These are phyloP conservation scores for Termitomyces heimii DNA, from an alignment of 768 basidiomycete species.

Conservation along the genomic window DNA sequence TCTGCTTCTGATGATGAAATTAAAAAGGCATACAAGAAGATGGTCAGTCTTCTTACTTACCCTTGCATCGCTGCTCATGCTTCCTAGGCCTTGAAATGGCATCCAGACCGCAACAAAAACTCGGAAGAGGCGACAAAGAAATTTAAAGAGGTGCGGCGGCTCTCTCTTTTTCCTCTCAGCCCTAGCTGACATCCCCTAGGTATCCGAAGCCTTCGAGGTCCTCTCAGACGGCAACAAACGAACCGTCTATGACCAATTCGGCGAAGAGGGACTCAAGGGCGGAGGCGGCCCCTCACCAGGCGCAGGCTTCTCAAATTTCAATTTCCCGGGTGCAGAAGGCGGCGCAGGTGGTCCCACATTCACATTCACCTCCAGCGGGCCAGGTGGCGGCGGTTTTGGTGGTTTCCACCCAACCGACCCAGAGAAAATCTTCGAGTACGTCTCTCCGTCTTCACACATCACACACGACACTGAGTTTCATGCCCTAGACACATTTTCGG, in stretches of 20 bases:
- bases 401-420: slow-evolving; percentile 82
- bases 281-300: slow-evolving; percentile 51
- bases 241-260: slow-evolving; percentile 85
- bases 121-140: slow-evolving; percentile 82
- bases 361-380: slow-evolving; percentile 45
- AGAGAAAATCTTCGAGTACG: slow-evolving; percentile 84
- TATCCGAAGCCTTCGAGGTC: slow-evolving; percentile 95
- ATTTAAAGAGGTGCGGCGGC: slow-evolving; percentile 75
- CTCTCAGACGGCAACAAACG: slow-evolving; percentile 85
- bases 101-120: slow-evolving; percentile 86
- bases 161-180: not conserved
- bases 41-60: slow-evolving; percentile 37
- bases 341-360: slow-evolving; percentile 42
- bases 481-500: slow-evolving; percentile 53
- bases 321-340: slow-evolving; percentile 42
- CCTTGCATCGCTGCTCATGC: slow-evolving; percentile 7
- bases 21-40: slow-evolving; percentile 95
- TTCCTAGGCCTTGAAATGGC: slow-evolving; percentile 82
- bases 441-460: slow-evolving; percentile 9
- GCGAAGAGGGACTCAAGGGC: slow-evolving; percentile 90
- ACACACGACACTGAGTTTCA: not conserved
- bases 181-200: slow-evolving; percentile 31
- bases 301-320: slow-evolving; percentile 42
- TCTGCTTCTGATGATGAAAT: slow-evolving; percentile 79
- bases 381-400: slow-evolving; percentile 37